A percentile compares a stretch with the other conserved stretches of the same genome.
These are phyloP conservation scores for Phaeosphaeriaceae sp. DNA, from an alignment of 2,329 filamentous ascomycete genomes.

Conservation along the genomic window DNA sequence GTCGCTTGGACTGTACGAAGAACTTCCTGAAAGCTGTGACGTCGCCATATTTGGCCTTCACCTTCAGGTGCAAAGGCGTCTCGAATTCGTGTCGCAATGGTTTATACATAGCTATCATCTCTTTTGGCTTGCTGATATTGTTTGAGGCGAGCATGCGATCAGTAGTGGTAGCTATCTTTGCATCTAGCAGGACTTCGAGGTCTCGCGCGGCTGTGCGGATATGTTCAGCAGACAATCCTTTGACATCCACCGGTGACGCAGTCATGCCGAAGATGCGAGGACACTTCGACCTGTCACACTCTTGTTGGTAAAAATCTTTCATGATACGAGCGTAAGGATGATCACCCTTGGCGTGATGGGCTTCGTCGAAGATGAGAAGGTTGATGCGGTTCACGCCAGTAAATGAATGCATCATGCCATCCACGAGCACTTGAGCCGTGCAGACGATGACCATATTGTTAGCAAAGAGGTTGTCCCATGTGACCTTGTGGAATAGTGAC, in stretches of 20 bases:
- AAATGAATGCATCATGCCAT: constrained; percentile 80
- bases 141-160: constrained; percentile 67
- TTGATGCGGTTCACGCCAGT: constrained; percentile 84
- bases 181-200: constrained; percentile 79
- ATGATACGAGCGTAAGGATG: constrained; percentile 91
- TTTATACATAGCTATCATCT: constrained; percentile 66
- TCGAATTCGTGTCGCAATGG: constrained; percentile 60
- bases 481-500: constrained; percentile 66
- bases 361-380: constrained; percentile 92
- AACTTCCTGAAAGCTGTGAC: constrained; percentile 61
- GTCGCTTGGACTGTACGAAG: constrained; percentile 66
- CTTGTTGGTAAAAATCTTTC: constrained; percentile 77
- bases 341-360: constrained; percentile 93
- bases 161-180: constrained; percentile 79
- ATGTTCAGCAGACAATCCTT: constrained; percentile 60
- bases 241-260: constrained; percentile 89
- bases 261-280: constrained; percentile 96
- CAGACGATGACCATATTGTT: constrained; percentile 87
- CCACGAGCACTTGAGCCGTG: constrained; percentile 84
- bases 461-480: constrained; percentile 65
- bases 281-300: constrained; percentile 53
- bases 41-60: constrained; percentile 63
- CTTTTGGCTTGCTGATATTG: constrained; percentile 64
- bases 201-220: constrained; percentile 72
- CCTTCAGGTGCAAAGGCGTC: constrained; percentile 68